Base-by-base conservation (phyloP, 306 rosid genomes). In the Nissolia schottii region DNA sequence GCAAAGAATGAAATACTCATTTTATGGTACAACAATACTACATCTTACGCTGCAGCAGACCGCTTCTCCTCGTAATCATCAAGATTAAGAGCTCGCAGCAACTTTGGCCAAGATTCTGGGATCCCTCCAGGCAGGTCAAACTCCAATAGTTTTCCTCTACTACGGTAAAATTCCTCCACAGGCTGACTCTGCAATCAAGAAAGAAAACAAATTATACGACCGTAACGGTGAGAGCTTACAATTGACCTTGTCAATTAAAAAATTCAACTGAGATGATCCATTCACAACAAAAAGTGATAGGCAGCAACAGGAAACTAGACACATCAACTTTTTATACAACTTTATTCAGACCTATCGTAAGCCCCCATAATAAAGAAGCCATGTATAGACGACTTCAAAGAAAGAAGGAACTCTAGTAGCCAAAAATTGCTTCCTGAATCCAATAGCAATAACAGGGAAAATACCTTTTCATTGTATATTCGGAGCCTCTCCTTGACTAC, bases 51-150 rank as follows among this genome's bases (percentile, higher is more conserved):
- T 15, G 95, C 91, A 29, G 82, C 87, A 45, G 91, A 87, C 65
- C 54, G 91, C 81, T 89, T 88, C 75, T 89, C 95, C 75, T 89
- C 96, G 46, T 77, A 82, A 71, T 94, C 97, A 80, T 91, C 91
- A 24, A 91, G 96, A 85, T 86, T 87, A 70, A 91, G 99, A 35
- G 86, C 96, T 34, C 86, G 90, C 50, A 94, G 86, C 81, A 94
- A 81, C 85, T 89, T 94, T 14, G 97, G 97, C 99, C 99, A 94
- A 67, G 99, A 91, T 75, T 88, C 97, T 1, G 95, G 95, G 75
- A 94, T 94, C n/a, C 99, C 99, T 65, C 99, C 99, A 4, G 97
- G 99, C 16, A 94, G 81, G 35, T 86, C 82, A 83, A 94, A 94
- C 78, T 91, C 96, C 87, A 91, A 23, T 48, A 94, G 34, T 81